These are phyloP conservation scores for Ceratobasidium sp. DNA, from an alignment of 1,284 basidiomycete species.

Conservation along the genomic window DNA sequence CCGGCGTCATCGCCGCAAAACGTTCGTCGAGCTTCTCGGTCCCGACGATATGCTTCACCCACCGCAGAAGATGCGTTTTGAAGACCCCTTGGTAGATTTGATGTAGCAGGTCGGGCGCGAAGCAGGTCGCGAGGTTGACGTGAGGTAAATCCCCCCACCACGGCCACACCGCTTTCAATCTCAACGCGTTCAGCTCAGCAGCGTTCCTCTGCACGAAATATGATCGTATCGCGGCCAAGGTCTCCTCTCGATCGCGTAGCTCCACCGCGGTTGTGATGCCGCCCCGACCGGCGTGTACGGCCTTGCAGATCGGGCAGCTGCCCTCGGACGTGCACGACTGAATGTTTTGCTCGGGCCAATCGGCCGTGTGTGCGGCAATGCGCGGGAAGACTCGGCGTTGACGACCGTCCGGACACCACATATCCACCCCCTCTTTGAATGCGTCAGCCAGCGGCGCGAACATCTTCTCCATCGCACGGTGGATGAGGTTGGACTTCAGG, in stretches of 20 bases:
- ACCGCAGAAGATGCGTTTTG: slow-evolving; percentile 1
- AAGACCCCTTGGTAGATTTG: slow-evolving; percentile 45
- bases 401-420: slow-evolving; percentile 35
- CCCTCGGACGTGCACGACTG: slow-evolving; percentile 18
- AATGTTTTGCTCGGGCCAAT: slow-evolving; percentile 33
- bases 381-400: neutral
- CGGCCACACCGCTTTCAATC: slow-evolving; percentile 20
- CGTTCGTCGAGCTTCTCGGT: neutral
- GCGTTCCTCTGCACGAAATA: neutral
- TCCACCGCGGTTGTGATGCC: too few relatives aligned
- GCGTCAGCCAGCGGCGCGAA: neutral
- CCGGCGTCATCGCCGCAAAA: slow-evolving; percentile 7
- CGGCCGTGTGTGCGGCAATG: slow-evolving; percentile 6
- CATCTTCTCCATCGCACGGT: slow-evolving; percentile 21
- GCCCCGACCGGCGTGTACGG: neutral
- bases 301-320: slow-evolving; percentile 26
- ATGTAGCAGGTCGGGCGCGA: slow-evolving; percentile 47
- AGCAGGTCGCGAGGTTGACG: slow-evolving; percentile 32
- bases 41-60: slow-evolving; percentile 2
- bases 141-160: slow-evolving; percentile 40
- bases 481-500: neutral
- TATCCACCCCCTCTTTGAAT: slow-evolving; percentile 1
- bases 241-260: slow-evolving; percentile 4
- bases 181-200: neutral
- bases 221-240: neutral